These are phyloP conservation scores for Trichoderma semiorbis DNA, from an alignment of 2,329 filamentous ascomycete species.

Conservation along the genomic window DNA sequence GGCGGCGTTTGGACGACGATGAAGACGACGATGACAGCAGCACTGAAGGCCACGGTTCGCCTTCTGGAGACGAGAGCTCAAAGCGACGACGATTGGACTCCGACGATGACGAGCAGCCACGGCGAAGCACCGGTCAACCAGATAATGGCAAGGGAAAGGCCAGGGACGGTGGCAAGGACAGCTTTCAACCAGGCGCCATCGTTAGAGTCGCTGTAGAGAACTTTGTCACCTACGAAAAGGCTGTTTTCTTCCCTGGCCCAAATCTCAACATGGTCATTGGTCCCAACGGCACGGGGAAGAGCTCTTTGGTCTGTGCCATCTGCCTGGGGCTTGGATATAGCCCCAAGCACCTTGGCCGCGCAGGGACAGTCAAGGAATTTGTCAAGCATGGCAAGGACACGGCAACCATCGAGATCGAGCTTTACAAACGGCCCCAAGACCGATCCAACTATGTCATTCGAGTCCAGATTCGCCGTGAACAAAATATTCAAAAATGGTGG, in stretches of 20 bases:
- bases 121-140: slow-evolving; percentile 5
- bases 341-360: slow-evolving; percentile 77
- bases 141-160: background rate
- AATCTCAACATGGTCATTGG: slow-evolving; percentile 98
- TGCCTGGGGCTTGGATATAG: slow-evolving; percentile 87
- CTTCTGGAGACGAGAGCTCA: slow-evolving; percentile 28
- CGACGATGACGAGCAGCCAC: slow-evolving; percentile 19
- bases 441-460: slow-evolving; percentile 68
- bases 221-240: slow-evolving; percentile 92
- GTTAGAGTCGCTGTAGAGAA: slow-evolving; percentile 80
- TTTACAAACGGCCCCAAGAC: slow-evolving; percentile 62
- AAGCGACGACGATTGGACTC: slow-evolving; percentile 37
- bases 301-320: slow-evolving; percentile 93
- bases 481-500: slow-evolving; percentile 76
- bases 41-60: slow-evolving; percentile 22
- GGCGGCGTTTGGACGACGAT: slow-evolving; percentile 43
- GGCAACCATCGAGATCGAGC: slow-evolving; percentile 86
- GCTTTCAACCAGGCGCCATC: slow-evolving; percentile 75
- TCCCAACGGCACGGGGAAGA: slow-evolving; percentile 98
- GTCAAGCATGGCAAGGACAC: slow-evolving; percentile 82
- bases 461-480: slow-evolving; percentile 74
- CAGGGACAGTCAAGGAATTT: slow-evolving; percentile 80
- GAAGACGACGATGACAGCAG: slow-evolving; percentile 32
- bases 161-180: slow-evolving; percentile 24
- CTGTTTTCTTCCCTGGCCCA: slow-evolving; percentile 86